Base-by-base conservation (phyloP, 208 protist genomes). In the Polymyxa betae region DNA sequence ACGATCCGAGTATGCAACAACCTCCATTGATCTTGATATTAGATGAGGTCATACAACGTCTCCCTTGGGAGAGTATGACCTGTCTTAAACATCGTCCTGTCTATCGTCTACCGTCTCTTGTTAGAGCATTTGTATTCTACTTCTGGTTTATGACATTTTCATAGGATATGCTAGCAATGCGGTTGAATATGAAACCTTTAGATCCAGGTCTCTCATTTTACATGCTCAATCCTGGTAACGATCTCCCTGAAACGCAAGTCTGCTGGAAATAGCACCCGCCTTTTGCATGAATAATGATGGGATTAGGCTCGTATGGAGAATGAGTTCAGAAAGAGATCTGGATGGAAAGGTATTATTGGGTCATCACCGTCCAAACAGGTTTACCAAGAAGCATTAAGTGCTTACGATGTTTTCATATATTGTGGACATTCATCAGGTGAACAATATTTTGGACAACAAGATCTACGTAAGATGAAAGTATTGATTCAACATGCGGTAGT, bases 201-300 rank as follows among this genome's bases (percentile, higher is more conserved):
- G 43, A 88, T 46, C n/a, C 54, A 32, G 0, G 45, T 0, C 0
- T 46, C n/a, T 88, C 72, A 0, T 93, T 88, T 77, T 94, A 92
- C 45, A 60, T 94, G 1, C 72, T 95, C 41, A 94, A 95, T 44
- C 94, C 94, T 40, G 66, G 44, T 0, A 93, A 93, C 88, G 93
- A 95, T 77, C 91, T 95, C 29, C 16, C 38, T 20, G 44, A 77
- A 0, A 95, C 94, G 29, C 89, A 94, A 24, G 49, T 60, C 12
- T 24, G 49, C 49, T n/a, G n/a, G 24, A 60, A 60, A 5, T 29
- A 5, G 24, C 24, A 29, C 24, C 24, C 5, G 49, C 24, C 49
- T 5, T 29, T 5, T 60, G 12, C 49, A 5, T 60, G 49, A 5
- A 5, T 60, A 5, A 60, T 60, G 12, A 29, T 60, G 49, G 5